These are phyloP conservation scores for Phytophthora sojae DNA, from an alignment of 352 stramenopile species.

Conservation along the genomic window DNA sequence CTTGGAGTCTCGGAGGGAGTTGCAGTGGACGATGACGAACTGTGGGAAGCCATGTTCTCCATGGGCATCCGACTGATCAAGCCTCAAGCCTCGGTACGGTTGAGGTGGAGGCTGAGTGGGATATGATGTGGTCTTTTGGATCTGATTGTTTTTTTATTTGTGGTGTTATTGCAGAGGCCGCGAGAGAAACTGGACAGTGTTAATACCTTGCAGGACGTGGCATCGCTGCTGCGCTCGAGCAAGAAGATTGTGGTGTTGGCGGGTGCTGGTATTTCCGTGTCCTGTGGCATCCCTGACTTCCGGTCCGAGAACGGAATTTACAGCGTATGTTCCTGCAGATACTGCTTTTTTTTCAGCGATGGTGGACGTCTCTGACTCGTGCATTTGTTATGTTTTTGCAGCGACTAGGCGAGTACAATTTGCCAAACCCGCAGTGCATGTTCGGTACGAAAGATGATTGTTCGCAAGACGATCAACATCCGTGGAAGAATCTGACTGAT, in stretches of 20 bases:
- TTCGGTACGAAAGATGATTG: slow-evolving; percentile 56
- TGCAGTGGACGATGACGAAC: slow-evolving; percentile 80
- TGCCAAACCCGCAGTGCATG: slow-evolving; percentile 89
- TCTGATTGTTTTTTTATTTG: slow-evolving; percentile 4
- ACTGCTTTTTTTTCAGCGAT: no score
- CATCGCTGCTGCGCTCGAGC: slow-evolving; percentile 67
- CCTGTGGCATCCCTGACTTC: slow-evolving; percentile 99
- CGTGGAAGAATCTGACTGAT: slow-evolving; percentile 32
- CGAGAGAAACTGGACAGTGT: slow-evolving; percentile 62
- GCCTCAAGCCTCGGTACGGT: slow-evolving; percentile 60
- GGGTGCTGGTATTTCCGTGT: slow-evolving; percentile 96
- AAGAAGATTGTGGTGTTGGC: slow-evolving; percentile 94
- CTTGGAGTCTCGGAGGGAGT: slow-evolving; percentile 81
- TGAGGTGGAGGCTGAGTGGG: not conserved
- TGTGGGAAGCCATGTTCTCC: slow-evolving; percentile 87
- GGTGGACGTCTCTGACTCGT: slow-evolving; percentile 8
- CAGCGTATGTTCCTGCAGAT: slow-evolving; percentile 61
- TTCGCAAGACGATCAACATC: not conserved
- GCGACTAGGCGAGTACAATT: slow-evolving; percentile 82
- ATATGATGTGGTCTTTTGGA: not conserved
- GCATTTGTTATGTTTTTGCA: slow-evolving; percentile 26
- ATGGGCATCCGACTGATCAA: slow-evolving; percentile 88
- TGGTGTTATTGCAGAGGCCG: slow-evolving; percentile 31
- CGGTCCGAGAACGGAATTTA: slow-evolving; percentile 94
- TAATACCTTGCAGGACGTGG: slow-evolving; percentile 81